Conservation (phyloP, 805 yeast genomes). For the Yamadazyma insecticola region DNA sequence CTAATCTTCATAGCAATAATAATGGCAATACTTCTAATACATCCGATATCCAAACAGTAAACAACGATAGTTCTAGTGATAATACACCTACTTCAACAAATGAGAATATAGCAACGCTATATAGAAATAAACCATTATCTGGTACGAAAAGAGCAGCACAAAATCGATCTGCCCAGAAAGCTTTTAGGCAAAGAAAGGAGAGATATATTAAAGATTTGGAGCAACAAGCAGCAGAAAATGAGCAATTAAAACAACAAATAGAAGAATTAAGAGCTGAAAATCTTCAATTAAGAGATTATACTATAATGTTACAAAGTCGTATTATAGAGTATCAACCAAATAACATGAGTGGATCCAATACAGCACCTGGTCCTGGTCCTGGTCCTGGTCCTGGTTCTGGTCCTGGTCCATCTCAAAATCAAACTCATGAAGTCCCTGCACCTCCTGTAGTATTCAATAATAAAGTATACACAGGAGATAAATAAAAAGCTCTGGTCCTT, state of each 20-base stretch:
- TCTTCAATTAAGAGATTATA: conserved; percentile 66
- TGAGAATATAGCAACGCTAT: no score
- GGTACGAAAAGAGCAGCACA: conserved; percentile 85
- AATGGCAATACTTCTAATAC: no score
- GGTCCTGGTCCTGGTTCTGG: no score
- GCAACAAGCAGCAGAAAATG: conserved; percentile 58
- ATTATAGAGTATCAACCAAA: no score
- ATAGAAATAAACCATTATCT: conserved; percentile 37
- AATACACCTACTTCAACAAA: no score
- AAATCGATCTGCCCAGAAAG: conserved; percentile 87
- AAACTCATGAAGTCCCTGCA: conserved; percentile 3
- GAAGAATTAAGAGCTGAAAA: conserved; percentile 69
- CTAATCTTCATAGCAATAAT: no score
- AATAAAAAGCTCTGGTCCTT: no score
- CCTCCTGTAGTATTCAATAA: conserved; percentile 3
- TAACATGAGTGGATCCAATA: no score
- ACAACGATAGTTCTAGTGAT: no score
- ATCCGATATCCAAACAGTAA: no score
- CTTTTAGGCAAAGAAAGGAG: conserved; percentile 83
- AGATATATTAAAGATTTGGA: conserved; percentile 78
- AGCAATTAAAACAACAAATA: conserved; percentile 58
- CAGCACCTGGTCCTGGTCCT: no score
- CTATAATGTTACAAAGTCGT: conserved; percentile 63
- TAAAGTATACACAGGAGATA: neutral
- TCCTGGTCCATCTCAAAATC: no score